Conservation (phyloP, 1,284 basidiomycete species). For the Inonotus hispidus region DNA sequence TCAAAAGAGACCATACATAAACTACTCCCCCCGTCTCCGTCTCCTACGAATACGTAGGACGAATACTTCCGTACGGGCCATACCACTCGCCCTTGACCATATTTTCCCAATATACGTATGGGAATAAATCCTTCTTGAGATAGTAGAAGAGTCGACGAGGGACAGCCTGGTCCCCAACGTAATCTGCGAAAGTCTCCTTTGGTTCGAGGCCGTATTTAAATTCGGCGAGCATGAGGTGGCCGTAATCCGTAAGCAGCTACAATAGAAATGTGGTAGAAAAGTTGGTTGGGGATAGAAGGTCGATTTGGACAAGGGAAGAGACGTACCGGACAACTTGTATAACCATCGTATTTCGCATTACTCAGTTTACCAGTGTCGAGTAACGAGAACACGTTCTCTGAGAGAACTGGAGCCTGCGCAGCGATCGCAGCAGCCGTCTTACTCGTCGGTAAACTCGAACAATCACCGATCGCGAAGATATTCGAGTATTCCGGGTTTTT, state of each 20-base stretch:
- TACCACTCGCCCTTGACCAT: conserved; percentile 77
- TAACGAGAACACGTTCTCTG: conserved; percentile 80
- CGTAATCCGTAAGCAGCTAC: conserved; percentile 79
- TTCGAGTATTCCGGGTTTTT: conserved; percentile 75
- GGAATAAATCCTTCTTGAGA: conserved; percentile 91
- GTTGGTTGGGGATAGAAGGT: too few relatives aligned
- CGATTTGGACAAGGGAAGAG: too few relatives aligned
- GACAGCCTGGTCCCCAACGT: conserved; percentile 67
- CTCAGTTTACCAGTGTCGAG: conserved; percentile 69
- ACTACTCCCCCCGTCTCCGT: background rate
- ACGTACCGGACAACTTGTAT: conserved; percentile 78
- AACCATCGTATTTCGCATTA: conserved; percentile 72
- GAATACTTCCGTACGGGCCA: conserved; percentile 46
- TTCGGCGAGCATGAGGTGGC: conserved; percentile 86
- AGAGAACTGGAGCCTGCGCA: conserved; percentile 86
- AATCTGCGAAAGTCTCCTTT: conserved; percentile 75
- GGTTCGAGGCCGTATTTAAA: conserved; percentile 84
- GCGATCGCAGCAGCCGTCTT: conserved; percentile 97
- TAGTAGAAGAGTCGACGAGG: conserved; percentile 79
- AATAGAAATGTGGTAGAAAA: too few relatives aligned
- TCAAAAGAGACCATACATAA: too few relatives aligned
- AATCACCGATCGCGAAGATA: conserved; percentile 89
- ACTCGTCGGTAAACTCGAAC: conserved; percentile 86
- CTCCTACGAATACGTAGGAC: conserved; percentile 36
- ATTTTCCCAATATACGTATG: conserved; percentile 80